These are phyloP conservation scores for Carallia brachiata DNA, from an alignment of 345 rosid species.

Conservation along the genomic window DNA sequence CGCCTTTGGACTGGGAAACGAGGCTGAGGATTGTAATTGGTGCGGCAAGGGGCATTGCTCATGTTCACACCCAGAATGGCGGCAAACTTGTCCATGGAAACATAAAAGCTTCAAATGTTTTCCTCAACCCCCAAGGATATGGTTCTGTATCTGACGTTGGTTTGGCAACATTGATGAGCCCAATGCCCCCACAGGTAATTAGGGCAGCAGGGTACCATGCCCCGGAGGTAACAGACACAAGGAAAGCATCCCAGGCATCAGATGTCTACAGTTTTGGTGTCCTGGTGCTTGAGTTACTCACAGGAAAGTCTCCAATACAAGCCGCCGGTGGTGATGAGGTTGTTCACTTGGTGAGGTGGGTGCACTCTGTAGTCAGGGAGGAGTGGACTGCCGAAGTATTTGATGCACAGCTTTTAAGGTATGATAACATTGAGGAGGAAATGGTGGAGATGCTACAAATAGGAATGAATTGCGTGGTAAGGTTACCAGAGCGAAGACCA, in stretches of 20 bases:
- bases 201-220: constrained; percentile 30
- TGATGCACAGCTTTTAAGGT: constrained; percentile 29
- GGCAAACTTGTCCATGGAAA: constrained; percentile 32
- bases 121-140: constrained; percentile 25
- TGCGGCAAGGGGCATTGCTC: constrained; percentile 29
- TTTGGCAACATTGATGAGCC: constrained; percentile 25
- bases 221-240: constrained; percentile 29
- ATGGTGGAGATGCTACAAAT: constrained; percentile 36
- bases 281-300: constrained; percentile 30
- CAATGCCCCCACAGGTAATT: constrained; percentile 11
- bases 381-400: constrained; percentile 40
- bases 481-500: constrained; percentile 33
- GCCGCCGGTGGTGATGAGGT: constrained; percentile 21
- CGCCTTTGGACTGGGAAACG: constrained; percentile 31
- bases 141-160: constrained; percentile 27
- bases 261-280: constrained; percentile 38
- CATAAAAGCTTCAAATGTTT: constrained; percentile 33
- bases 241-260: constrained; percentile 29
- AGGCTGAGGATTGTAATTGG: constrained; percentile 29
- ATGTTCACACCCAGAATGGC: constrained; percentile 24
- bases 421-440: constrained; percentile 31
- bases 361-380: constrained; percentile 34
- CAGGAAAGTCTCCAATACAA: constrained; percentile 25
- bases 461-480: constrained; percentile 27
- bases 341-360: constrained; percentile 37